Percentiles rank a stretch among this genome's conserved stretches.
Conservation (phyloP, 805 yeast species). For the Zygoascus bituminiphila region DNA sequence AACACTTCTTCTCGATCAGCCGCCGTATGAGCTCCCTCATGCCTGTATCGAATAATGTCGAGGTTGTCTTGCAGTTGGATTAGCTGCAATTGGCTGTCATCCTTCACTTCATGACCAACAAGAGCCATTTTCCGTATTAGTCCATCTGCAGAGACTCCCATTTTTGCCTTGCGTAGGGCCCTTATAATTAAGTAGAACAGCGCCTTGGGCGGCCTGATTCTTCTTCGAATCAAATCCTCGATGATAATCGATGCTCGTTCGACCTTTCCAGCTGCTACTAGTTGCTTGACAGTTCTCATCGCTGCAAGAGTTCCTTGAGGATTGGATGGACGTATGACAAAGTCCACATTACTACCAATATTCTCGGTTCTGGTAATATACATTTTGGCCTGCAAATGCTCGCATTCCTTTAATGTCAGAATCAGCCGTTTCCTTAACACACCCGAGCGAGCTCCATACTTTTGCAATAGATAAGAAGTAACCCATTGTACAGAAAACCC, state of each 20-base stretch:
- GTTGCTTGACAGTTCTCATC: slow-evolving; percentile 7
- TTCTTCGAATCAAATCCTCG: slow-evolving; percentile 10
- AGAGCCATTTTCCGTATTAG: slow-evolving; percentile 11
- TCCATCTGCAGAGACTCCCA: not conserved
- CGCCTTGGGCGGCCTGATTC: slow-evolving; percentile 9
- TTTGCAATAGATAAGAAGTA: not conserved
- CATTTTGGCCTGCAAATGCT: not conserved
- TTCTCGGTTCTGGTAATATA: not conserved
- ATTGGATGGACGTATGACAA: not conserved
- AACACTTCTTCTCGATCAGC: not conserved
- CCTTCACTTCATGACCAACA: slow-evolving; percentile 8
- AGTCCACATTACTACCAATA: not conserved
- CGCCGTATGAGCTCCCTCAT: not conserved
- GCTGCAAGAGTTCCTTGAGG: slow-evolving; percentile 3
- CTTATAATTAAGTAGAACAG: slow-evolving; percentile 10
- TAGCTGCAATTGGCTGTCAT: slow-evolving; percentile 3
- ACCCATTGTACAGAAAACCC: not conserved
- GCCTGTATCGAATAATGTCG: not conserved
- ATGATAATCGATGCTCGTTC: slow-evolving; percentile 7
- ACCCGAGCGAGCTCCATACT: not conserved
- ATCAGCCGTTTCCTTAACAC: not conserved
- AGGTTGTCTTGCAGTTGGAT: slow-evolving; percentile 4
- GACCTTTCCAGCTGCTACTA: slow-evolving; percentile 2
- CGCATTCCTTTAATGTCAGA: not conserved
- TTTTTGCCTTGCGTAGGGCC: slow-evolving; percentile 7